These are phyloP conservation scores for Corinectria fuckeliana DNA, from an alignment of 2,329 filamentous ascomycete genomes.

Conservation along the genomic window DNA sequence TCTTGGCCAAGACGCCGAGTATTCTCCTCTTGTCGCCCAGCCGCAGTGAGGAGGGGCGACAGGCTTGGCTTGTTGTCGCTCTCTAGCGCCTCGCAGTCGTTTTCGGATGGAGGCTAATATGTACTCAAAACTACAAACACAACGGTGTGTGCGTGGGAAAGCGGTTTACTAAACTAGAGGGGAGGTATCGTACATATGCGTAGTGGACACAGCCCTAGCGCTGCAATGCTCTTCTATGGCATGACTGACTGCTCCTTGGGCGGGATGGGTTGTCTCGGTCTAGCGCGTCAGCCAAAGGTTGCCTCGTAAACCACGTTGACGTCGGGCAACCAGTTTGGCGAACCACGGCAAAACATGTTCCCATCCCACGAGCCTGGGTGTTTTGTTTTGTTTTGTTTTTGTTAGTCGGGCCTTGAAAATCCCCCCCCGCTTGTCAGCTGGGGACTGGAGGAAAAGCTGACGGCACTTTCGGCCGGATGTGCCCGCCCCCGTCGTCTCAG, in stretches of 20 bases:
- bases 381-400: too few relatives aligned
- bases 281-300: background rate
- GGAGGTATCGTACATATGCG: background rate
- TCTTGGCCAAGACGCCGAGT: background rate
- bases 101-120: background rate
- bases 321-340: background rate
- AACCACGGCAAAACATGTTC: background rate
- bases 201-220: background rate
- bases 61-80: background rate
- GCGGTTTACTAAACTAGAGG: background rate
- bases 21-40: background rate
- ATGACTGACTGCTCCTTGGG: background rate
- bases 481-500: too few relatives aligned
- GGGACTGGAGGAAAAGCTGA: background rate
- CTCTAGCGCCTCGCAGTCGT: background rate
- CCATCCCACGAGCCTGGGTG: background rate
- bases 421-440: background rate
- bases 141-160: too few relatives aligned
- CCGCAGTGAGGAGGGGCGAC: background rate
- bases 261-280: background rate
- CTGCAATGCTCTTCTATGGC: background rate
- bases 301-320: too few relatives aligned
- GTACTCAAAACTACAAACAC: background rate
- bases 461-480: background rate
- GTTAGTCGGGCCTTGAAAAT: too few relatives aligned